Conservation (phyloP, 2,329 filamentous ascomycete species). For the Fusarium sp. region DNA sequence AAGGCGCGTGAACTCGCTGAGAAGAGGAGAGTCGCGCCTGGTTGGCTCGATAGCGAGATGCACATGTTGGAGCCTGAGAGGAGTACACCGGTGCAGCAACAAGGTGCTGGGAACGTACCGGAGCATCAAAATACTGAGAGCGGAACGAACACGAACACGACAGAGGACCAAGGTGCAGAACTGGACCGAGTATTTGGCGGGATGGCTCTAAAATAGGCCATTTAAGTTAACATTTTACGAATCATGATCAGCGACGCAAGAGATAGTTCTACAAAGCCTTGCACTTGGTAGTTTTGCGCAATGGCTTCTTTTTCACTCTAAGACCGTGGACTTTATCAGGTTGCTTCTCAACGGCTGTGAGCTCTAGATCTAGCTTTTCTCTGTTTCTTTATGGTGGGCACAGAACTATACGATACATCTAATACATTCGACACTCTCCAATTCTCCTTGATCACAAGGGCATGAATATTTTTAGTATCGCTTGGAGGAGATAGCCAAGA, state of each 20-base stretch:
- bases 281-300: background rate
- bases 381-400: background rate
- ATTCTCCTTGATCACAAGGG: background rate
- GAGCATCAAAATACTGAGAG: conserved; percentile 26
- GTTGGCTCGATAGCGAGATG: conserved; percentile 82
- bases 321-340: background rate
- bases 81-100: conserved; percentile 48
- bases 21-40: conserved; percentile 82
- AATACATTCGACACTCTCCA: background rate
- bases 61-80: conserved; percentile 76
- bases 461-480: background rate
- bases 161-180: conserved; percentile 65
- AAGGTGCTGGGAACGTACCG: conserved; percentile 41
- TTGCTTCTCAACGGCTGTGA: background rate
- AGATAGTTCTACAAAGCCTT: background rate
- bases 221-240: conserved; percentile 9
- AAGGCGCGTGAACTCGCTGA: conserved; percentile 76
- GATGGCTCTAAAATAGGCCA: conserved; percentile 52
- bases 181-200: conserved; percentile 69
- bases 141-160: conserved; percentile 42
- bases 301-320: background rate
- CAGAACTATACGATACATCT: background rate
- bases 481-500: conserved; percentile 17
- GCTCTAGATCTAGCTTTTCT: background rate
- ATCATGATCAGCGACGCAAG: conserved; percentile 22